phyloP scores from a whole-genome alignment of 2,329 filamentous ascomycete genomes.

The Aspergillus fumigatus region DNA sequence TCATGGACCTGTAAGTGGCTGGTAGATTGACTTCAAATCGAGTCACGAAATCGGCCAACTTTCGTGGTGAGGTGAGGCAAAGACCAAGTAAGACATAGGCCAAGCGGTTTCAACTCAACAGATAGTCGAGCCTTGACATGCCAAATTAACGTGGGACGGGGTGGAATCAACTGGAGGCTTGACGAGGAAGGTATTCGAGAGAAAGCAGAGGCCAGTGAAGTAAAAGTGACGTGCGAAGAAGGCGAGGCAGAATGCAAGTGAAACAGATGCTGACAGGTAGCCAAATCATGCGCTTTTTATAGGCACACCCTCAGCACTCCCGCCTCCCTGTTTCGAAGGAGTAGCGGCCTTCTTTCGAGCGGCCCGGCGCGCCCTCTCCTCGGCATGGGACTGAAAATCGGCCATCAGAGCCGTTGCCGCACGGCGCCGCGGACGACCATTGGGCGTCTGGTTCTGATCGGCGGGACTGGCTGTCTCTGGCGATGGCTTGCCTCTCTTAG shows the following conservation, averaged over 20 bases:
- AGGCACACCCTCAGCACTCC: background rate
- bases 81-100: too few relatives aligned
- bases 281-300: background rate
- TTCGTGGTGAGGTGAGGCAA: too few relatives aligned
- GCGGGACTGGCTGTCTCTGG: background rate
- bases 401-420: slow-evolving; percentile 19
- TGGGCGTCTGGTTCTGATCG: slow-evolving; percentile 8
- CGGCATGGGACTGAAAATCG: slow-evolving; percentile 15
- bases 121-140: too few relatives aligned
- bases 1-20: too few relatives aligned
- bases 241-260: background rate
- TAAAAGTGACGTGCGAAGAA: background rate
- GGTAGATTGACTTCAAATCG: too few relatives aligned
- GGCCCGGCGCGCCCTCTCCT: slow-evolving; percentile 15
- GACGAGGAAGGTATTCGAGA: too few relatives aligned
- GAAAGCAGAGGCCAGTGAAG: too few relatives aligned
- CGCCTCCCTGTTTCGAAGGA: background rate
- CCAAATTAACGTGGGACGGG: too few relatives aligned
- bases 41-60: too few relatives aligned
- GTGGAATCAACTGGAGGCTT: too few relatives aligned
- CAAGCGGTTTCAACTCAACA: too few relatives aligned
- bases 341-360: slow-evolving; percentile 10
- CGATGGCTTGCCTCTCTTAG: slow-evolving; percentile 2
- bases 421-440: slow-evolving; percentile 20
- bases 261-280: background rate